phyloP scores from a whole-genome alignment of 306 rosid genomes.

The Elaeagnus macrophylla region DNA sequence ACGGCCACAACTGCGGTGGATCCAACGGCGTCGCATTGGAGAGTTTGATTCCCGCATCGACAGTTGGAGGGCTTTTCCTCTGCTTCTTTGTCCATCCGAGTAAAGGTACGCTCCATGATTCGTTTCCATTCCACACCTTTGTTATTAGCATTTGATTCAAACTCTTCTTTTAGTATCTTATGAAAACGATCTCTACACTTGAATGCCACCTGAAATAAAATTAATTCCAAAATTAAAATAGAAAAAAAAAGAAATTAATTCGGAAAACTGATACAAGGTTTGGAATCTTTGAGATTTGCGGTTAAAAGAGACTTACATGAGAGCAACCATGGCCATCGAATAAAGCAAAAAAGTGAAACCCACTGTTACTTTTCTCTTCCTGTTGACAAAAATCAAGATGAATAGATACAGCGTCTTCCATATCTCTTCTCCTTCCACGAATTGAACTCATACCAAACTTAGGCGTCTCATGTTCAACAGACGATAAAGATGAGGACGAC shows the following conservation, averaged over 20 bases:
- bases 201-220: slow-evolving; percentile 17
- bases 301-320: slow-evolving; percentile 59
- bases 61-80: slow-evolving; percentile 14
- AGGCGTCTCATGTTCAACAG: no score
- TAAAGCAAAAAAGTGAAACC: slow-evolving; percentile 46
- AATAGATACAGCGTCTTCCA: slow-evolving; percentile 69
- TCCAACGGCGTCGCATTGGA: slow-evolving; percentile 70
- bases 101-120: slow-evolving; percentile 25
- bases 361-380: not conserved
- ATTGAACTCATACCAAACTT: slow-evolving; percentile 57
- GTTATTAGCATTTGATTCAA: slow-evolving; percentile 12
- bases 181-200: slow-evolving; percentile 28
- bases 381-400: slow-evolving; percentile 19
- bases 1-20: slow-evolving; percentile 60
- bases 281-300: no score
- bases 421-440: slow-evolving; percentile 75
- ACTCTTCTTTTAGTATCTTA: slow-evolving; percentile 27
- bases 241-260: no score
- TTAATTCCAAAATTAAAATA: not conserved
- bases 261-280: not conserved
- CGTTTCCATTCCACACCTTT: slow-evolving; percentile 24
- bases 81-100: slow-evolving; percentile 28
- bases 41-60: slow-evolving; percentile 36
- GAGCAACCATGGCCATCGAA: slow-evolving; percentile 94
- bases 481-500: not conserved